A percentile compares a stretch with the other conserved stretches of the same genome.
These are phyloP conservation scores for Cercospora berteroae DNA, from an alignment of 2,329 filamentous ascomycete genomes.

Conservation along the genomic window DNA sequence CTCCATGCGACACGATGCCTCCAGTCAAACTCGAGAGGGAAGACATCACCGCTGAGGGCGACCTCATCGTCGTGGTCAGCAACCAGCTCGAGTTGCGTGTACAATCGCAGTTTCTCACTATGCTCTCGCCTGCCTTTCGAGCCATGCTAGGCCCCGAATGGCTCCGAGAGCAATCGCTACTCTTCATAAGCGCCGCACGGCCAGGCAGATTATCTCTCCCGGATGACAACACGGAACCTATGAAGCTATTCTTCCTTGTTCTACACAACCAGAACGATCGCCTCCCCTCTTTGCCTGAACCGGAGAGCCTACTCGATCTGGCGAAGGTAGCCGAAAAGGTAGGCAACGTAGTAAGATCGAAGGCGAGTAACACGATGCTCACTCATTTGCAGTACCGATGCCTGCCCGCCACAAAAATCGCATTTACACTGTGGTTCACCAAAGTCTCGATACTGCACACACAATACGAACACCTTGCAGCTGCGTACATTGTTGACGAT, in stretches of 20 bases:
- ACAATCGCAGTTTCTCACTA: conserved; percentile 2
- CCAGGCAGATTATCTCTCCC: not conserved
- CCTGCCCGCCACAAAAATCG: not conserved
- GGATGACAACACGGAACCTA: not conserved
- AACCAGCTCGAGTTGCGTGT: conserved; percentile 9
- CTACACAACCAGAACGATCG: not conserved
- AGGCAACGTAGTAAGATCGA: too few relatives aligned
- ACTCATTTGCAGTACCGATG: too few relatives aligned
- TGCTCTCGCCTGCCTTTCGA: conserved; percentile 13
- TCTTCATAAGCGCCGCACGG: not conserved
- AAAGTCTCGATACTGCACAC: too few relatives aligned
- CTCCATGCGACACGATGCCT: too few relatives aligned
- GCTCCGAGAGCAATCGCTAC: not conserved
- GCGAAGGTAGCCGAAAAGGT: not conserved
- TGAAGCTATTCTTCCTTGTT: not conserved
- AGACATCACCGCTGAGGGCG: conserved; percentile 1
- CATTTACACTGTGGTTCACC: not conserved
- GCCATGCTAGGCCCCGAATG: not conserved
- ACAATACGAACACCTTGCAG: not conserved
- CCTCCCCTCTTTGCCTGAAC: not conserved
- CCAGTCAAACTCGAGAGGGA: not conserved
- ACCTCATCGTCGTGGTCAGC: conserved; percentile 3
- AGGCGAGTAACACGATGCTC: too few relatives aligned
- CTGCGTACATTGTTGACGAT: not conserved
- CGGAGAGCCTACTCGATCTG: not conserved